Evolutionary conservation across 306 rosid genomes (phyloP).

Genomic region (Aeschynomene evenia): DNA sequence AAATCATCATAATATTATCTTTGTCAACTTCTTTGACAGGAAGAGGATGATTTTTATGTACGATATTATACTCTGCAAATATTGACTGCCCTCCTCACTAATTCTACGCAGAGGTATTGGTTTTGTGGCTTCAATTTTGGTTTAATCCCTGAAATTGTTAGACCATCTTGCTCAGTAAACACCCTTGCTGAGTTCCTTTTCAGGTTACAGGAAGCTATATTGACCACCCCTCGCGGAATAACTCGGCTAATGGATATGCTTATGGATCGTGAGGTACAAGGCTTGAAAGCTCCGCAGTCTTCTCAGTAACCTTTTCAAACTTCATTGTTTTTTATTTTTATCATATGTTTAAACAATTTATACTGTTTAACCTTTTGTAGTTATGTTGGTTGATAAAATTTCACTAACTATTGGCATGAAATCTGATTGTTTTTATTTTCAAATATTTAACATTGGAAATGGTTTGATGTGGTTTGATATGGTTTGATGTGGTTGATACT

Average conservation of each 20-base stretch:
- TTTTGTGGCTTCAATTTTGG: constrained; percentile 29
- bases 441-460: not conserved
- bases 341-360: constrained; percentile 2
- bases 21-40: constrained; percentile 45
- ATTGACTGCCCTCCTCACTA: constrained; percentile 86
- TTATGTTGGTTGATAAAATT: not conserved
- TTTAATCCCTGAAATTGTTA: constrained; percentile 19
- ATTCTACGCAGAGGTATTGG: constrained; percentile 75
- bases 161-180: constrained; percentile 23
- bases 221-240: constrained; percentile 87
- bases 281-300: constrained; percentile 18
- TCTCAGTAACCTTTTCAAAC: constrained; percentile 9
- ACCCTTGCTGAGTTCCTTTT: constrained; percentile 45
- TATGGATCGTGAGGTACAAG: constrained; percentile 92
- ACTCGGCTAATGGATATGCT: constrained; percentile 97
- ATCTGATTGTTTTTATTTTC: not conserved
- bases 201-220: constrained; percentile 96
- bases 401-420: not conserved
- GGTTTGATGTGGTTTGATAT: not conserved
- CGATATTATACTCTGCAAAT: constrained; percentile 93
- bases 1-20: not conserved
- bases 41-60: constrained; percentile 94
- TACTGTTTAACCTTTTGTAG: not conserved
- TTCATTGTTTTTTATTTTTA: not conserved
- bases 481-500: constrained; percentile 1